These are phyloP conservation scores for Candida methanosorbosa DNA, from an alignment of 805 yeast genomes.

Conservation along the genomic window DNA sequence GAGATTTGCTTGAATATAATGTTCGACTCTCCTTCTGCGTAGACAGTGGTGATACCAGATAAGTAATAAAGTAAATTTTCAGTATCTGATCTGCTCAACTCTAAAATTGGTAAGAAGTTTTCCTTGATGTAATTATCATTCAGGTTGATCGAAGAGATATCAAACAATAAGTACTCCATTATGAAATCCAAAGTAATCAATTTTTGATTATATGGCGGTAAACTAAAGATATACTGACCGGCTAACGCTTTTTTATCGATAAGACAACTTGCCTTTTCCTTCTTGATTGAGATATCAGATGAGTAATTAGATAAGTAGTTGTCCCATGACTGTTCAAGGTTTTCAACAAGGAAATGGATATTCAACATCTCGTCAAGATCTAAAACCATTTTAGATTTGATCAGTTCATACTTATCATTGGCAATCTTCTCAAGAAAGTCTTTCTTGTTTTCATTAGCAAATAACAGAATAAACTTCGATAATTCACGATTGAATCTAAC, in stretches of 20 bases:
- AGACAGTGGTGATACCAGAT: conserved; percentile 29
- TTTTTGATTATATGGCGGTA: conserved; percentile 23
- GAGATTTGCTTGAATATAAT: not conserved
- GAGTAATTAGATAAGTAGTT: conserved; percentile 13
- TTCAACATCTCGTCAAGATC: conserved; percentile 22
- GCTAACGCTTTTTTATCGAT: conserved; percentile 12
- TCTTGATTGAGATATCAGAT: conserved; percentile 4
- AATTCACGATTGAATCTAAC: conserved; percentile 33
- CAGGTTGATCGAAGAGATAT: conserved; percentile 26
- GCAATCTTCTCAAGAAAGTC: conserved; percentile 30
- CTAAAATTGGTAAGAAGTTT: conserved; percentile 7
- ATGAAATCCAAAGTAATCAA: conserved; percentile 29
- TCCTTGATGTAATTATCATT: conserved; percentile 24
- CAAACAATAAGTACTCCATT: conserved; percentile 33
- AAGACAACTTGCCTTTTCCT: conserved; percentile 8
- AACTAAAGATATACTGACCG: conserved; percentile 26
- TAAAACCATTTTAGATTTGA: conserved; percentile 12
- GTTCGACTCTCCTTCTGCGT: conserved; percentile 12
- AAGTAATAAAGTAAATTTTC: conserved; percentile 30
- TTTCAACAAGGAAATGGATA: conserved; percentile 16
- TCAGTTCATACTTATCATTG: conserved; percentile 21
- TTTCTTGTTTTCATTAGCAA: conserved; percentile 30
- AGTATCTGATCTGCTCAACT: conserved; percentile 16
- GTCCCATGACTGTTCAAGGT: conserved; percentile 22
- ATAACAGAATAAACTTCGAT: conserved; percentile 42